Evolutionary conservation across 2,329 filamentous ascomycete genomes (phyloP), one percentile per base, ranked within the genome.

Genomic region (Xylariaceae sp.): DNA sequence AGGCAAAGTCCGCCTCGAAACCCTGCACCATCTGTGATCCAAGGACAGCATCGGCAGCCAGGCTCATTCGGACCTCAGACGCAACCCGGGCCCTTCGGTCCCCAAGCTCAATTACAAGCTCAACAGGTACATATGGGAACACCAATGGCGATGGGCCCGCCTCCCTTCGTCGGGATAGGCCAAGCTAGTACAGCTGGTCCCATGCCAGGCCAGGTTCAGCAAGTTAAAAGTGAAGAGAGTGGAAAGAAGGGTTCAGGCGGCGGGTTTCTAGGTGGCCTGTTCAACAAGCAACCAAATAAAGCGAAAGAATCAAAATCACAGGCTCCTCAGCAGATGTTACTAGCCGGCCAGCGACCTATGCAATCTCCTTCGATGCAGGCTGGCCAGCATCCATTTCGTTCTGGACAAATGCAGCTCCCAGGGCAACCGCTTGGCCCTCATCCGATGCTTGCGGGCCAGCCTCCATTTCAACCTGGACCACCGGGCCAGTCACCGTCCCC

Each of bases 271-370:
- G 64, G 67, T 15, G 61, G 64, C 3, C 41, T 68, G 15, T 65
- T 70, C 45, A 63, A 63, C 29, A 65, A 66, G 20, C 66, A 64
- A 44, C 59, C 59, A 35, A 57, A 58, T 11, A 67, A 66, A 41
- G 36, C 59, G 4, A 60, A 64, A 15, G 67, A 69, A n/a, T 30
- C 50, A 9, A 67, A 58, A 42, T 23, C 56, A 20, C 64, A 59
- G 40, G 33, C 58, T 26, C 56, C 48, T 32, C 60, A 61, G 24
- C 64, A 59, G 39, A 51, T 30, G n/a, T 44, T 52, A 2, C 47
- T 57, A 10, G 29, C 54, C 11, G 37, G n/a, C 36, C 63, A 59
- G 33, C 59, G 53, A 13, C 56, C 61, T 11, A 42, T 37, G 18
- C 65, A 66, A 15, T 57, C 60, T 41, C 42, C 50, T 42, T 36